Evolutionary conservation across 202 grass and related monocot genomes (phyloP).

Genomic region (Miscanthus sacchariflorus): DNA sequence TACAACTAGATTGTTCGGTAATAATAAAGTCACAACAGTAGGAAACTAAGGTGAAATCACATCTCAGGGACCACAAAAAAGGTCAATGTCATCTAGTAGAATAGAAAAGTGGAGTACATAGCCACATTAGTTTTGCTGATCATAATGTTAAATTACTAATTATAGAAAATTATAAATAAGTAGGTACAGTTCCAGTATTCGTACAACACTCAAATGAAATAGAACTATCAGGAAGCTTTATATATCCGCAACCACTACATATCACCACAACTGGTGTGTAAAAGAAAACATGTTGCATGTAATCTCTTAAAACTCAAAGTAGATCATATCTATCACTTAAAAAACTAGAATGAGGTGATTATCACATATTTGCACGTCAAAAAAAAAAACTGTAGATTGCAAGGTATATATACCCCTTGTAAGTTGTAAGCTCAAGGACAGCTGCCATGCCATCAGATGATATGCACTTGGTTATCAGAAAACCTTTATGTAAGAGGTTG

Average conservation of each 20-base stretch:
- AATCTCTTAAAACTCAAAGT: neutral
- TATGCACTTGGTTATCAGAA: neutral
- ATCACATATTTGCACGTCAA: slow-evolving; percentile 13
- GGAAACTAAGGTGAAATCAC: neutral
- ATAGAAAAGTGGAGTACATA: neutral
- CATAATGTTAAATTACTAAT: slow-evolving; percentile 9
- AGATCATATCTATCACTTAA: neutral
- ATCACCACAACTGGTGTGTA: neutral
- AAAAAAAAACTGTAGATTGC: slow-evolving; percentile 21
- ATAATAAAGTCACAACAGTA: neutral
- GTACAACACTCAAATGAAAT: neutral
- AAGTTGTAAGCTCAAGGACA: slow-evolving; percentile 34
- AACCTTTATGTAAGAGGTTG: slow-evolving; percentile 71
- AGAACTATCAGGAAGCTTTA: neutral
- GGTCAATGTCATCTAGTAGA: neutral
- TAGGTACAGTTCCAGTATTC: slow-evolving; percentile 3
- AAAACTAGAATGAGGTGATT: neutral
- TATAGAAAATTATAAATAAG: neutral
- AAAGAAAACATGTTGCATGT: neutral
- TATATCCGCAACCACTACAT: slow-evolving; percentile 16
- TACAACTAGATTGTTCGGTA: neutral
- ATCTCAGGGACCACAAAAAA: neutral
- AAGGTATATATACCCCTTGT: slow-evolving; percentile 30
- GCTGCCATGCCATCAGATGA: neutral
- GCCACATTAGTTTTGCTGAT: neutral